These are phyloP conservation scores for Stemphylium vesicarium DNA, from an alignment of 2,329 filamentous ascomycete genomes.

Conservation along the genomic window DNA sequence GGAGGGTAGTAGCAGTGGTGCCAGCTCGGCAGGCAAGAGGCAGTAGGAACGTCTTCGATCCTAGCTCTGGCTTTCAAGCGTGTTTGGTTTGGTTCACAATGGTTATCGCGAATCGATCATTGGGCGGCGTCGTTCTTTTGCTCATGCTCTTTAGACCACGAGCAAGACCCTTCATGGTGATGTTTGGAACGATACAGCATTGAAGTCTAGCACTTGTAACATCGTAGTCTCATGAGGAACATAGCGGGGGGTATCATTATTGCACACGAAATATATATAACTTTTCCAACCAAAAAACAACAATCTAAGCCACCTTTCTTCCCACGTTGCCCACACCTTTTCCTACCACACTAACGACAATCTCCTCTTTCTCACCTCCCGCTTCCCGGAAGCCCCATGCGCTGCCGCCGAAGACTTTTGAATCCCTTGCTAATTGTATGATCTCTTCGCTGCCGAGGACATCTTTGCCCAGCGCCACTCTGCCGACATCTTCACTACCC, in stretches of 20 bases:
- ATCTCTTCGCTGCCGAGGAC: conserved; percentile 82
- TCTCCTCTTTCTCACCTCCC: conserved; percentile 63
- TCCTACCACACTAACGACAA: conserved; percentile 90
- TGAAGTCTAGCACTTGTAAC: no score
- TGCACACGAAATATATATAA: conserved; percentile 1
- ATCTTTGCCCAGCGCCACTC: conserved; percentile 80
- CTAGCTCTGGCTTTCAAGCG: neutral
- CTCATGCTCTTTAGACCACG: neutral
- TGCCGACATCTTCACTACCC: conserved; percentile 94
- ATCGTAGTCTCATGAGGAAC: neutral
- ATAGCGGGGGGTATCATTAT: conserved; percentile 25
- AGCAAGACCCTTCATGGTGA: neutral
- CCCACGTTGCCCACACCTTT: conserved; percentile 94
- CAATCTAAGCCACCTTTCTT: conserved; percentile 74
- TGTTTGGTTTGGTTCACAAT: neutral
- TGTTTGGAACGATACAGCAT: neutral
- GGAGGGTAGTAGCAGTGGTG: conserved; percentile 28
- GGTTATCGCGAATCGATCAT: conserved; percentile 14
- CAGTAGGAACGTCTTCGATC: conserved; percentile 20
- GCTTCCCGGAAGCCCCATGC: conserved; percentile 82
- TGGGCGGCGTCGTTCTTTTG: conserved; percentile 22
- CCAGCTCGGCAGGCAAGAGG: conserved; percentile 34
- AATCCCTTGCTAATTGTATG: conserved; percentile 80
- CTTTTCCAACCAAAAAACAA: neutral
- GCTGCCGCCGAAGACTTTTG: conserved; percentile 86